Evolutionary conservation across 768 basidiomycete genomes (phyloP).

Genomic region (Cyclocybe aegerita): DNA sequence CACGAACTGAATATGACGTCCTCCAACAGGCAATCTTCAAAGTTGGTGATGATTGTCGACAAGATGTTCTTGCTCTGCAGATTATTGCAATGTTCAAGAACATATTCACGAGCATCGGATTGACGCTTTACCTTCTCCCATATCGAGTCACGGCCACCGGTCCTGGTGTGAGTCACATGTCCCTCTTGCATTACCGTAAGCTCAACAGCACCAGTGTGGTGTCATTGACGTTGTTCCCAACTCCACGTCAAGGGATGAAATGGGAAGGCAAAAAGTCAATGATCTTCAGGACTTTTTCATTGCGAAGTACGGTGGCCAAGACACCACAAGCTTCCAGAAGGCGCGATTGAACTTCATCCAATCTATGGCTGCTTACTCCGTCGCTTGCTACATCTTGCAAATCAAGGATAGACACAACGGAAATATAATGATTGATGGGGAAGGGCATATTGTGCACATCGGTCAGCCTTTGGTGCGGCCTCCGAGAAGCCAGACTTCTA

Average conservation of each 20-base stretch:
- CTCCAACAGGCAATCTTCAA: slow-evolving; percentile 99
- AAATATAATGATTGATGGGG: slow-evolving; percentile 99
- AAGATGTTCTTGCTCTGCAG: slow-evolving; percentile 96
- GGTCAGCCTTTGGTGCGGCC: slow-evolving; percentile 46
- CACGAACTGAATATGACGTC: slow-evolving; percentile 71
- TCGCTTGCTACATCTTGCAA: slow-evolving; percentile 96
- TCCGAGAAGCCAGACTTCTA: not conserved
- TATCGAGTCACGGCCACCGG: slow-evolving; percentile 97
- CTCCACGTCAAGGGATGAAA: slow-evolving; percentile 96
- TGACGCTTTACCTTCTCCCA: slow-evolving; percentile 90
- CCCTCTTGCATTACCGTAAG: not conserved
- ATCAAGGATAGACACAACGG: slow-evolving; percentile 99
- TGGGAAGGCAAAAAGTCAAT: slow-evolving; percentile 98
- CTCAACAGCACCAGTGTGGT: slow-evolving; percentile 64
- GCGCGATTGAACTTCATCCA: slow-evolving; percentile 96
- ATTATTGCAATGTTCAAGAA: slow-evolving; percentile 99
- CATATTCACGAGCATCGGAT: slow-evolving; percentile 85
- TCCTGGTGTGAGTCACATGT: slow-evolving; percentile 71
- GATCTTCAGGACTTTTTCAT: slow-evolving; percentile 94
- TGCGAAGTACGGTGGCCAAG: slow-evolving; percentile 88
- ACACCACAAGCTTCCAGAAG: slow-evolving; percentile 86
- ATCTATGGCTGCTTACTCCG: slow-evolving; percentile 98
- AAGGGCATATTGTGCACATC: slow-evolving; percentile 95
- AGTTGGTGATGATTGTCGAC: slow-evolving; percentile 98
- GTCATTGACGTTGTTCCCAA: slow-evolving; percentile 99